phyloP scores from a whole-genome alignment of 1,284 basidiomycete species.

The Bondarzewia mesenterica region DNA sequence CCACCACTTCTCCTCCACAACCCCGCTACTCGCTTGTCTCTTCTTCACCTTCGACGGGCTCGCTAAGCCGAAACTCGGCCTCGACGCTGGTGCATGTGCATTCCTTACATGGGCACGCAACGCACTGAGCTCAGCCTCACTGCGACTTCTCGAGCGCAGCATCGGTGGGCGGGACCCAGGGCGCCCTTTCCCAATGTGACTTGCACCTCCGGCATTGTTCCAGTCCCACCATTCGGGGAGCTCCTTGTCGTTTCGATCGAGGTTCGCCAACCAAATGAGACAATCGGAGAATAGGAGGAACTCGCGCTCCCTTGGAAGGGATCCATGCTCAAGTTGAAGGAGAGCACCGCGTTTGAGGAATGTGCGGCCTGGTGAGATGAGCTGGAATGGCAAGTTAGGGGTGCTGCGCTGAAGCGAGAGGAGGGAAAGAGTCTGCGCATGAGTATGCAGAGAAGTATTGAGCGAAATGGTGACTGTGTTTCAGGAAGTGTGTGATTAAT shows the following conservation, averaged over 20 bases:
- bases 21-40: slow-evolving; percentile 31
- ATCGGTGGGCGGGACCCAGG: slow-evolving; percentile 26
- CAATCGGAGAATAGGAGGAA: slow-evolving; percentile 80
- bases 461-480: slow-evolving; percentile 67
- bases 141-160: slow-evolving; percentile 46
- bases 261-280: slow-evolving; percentile 66
- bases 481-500: background rate
- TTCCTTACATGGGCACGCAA: slow-evolving; percentile 4
- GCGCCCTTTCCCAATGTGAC: slow-evolving; percentile 8
- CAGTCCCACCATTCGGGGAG: slow-evolving; percentile 18
- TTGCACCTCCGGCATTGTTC: slow-evolving; percentile 2
- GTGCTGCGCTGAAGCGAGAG: slow-evolving; percentile 73
- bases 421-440: slow-evolving; percentile 65
- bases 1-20: slow-evolving; percentile 51
- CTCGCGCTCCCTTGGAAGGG: slow-evolving; percentile 47
- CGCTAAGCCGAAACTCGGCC: slow-evolving; percentile 7
- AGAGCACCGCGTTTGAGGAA: slow-evolving; percentile 64
- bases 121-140: slow-evolving; percentile 45
- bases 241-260: slow-evolving; percentile 26
- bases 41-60: slow-evolving; percentile 27
- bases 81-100: slow-evolving; percentile 1
- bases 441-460: slow-evolving; percentile 69
- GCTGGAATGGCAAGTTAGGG: slow-evolving; percentile 63
- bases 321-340: slow-evolving; percentile 45
- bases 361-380: slow-evolving; percentile 72